phyloP scores from a whole-genome alignment of 1,284 basidiomycete species.

The Ceratobasidium sp. region DNA sequence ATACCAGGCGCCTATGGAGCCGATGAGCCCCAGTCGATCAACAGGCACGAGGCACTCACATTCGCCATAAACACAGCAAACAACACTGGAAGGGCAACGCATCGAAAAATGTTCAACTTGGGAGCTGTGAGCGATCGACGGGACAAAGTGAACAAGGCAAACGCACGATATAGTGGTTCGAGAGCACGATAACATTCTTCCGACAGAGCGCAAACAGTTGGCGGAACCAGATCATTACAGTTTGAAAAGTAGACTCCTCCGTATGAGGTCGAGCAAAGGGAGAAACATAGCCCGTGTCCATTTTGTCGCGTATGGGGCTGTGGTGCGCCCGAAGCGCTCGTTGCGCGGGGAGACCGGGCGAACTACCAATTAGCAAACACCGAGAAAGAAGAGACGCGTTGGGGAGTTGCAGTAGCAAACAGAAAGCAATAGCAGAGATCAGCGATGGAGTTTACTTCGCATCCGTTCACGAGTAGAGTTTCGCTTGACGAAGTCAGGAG shows the following conservation, averaged over 20 bases:
- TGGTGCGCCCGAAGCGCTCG: neutral
- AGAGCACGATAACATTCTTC: slow-evolving; percentile 80
- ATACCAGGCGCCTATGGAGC: slow-evolving; percentile 63
- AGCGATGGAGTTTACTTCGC: neutral
- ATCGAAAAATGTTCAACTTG: slow-evolving; percentile 72
- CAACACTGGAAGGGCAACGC: slow-evolving; percentile 69
- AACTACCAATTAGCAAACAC: neutral
- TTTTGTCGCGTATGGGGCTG: slow-evolving; percentile 6
- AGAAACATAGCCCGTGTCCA: slow-evolving; percentile 3
- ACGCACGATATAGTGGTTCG: slow-evolving; percentile 71
- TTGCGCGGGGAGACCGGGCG: slow-evolving; percentile 14
- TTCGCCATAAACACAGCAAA: slow-evolving; percentile 43
- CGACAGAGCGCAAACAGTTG: slow-evolving; percentile 69
- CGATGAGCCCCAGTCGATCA: slow-evolving; percentile 15
- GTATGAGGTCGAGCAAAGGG: neutral
- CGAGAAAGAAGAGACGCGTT: neutral
- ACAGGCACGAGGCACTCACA: slow-evolving; percentile 5
- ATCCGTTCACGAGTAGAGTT: neutral
- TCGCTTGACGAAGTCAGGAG: neutral
- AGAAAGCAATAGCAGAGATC: neutral
- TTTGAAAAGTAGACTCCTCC: slow-evolving; percentile 11
- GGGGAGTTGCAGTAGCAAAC: neutral
- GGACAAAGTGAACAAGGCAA: neutral
- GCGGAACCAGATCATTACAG: slow-evolving; percentile 54
- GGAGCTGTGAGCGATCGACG: slow-evolving; percentile 49